phyloP scores from a whole-genome alignment of 768 basidiomycete genomes.

The Russula sp. region DNA sequence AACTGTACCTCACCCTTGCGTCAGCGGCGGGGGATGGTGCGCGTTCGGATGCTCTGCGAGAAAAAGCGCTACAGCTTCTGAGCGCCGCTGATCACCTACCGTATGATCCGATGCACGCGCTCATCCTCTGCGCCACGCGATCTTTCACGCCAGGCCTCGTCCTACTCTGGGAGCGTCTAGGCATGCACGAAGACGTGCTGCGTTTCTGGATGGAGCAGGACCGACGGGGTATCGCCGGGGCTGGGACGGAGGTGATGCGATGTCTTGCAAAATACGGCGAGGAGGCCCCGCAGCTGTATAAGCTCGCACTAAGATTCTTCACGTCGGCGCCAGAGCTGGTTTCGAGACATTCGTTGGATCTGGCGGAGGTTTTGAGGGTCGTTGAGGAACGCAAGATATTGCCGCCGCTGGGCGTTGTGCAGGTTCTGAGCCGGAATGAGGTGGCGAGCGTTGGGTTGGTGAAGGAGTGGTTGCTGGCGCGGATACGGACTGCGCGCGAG shows the following conservation, averaged over 20 bases:
- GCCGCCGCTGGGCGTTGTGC: constrained; percentile 85
- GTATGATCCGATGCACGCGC: constrained; percentile 86
- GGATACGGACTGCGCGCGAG: constrained; percentile 67
- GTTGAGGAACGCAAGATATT: constrained; percentile 81
- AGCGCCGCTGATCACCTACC: constrained; percentile 52
- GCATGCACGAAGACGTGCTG: constrained; percentile 94
- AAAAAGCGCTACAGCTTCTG: constrained; percentile 75
- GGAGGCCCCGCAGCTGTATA: constrained; percentile 71
- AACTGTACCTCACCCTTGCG: constrained; percentile 80
- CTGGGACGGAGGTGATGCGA: constrained; percentile 53
- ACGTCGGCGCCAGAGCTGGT: constrained; percentile 78
- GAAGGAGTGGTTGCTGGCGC: constrained; percentile 83
- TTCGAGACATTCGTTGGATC: constrained; percentile 63
- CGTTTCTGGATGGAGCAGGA: constrained; percentile 89
- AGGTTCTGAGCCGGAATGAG: constrained; percentile 82
- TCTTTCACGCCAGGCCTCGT: constrained; percentile 83
- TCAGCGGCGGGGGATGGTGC: constrained; percentile 32
- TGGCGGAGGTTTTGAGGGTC: constrained; percentile 66
- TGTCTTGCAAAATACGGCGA: constrained; percentile 75
- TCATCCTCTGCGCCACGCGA: constrained; percentile 89
- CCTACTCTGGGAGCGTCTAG: constrained; percentile 87
- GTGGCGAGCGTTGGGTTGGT: constrained; percentile 90
- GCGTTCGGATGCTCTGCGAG: constrained; percentile 37
- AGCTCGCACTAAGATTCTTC: constrained; percentile 84
- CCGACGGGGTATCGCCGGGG: constrained; percentile 40